Base-by-base conservation (phyloP, 179 eudicot genomes). In the Silene vulgaris region DNA sequence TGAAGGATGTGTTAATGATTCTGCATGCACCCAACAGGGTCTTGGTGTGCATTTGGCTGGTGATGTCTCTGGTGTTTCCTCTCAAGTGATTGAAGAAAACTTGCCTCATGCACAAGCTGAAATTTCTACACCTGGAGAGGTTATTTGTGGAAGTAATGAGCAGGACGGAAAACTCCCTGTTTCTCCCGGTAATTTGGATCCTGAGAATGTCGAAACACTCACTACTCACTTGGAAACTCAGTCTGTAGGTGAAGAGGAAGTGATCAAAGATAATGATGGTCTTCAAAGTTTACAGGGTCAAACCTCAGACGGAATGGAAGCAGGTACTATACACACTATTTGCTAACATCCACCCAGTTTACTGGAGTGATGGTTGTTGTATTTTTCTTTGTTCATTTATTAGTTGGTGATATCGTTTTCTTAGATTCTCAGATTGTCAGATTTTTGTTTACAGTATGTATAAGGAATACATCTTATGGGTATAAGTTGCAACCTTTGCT, bases 301-400 rank as follows among this genome's bases (percentile, higher is more conserved):
- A 72, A 60, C 48, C 73, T 59, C 80, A 72, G 77, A 48, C 6
- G 40, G 19, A 65, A 76, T 64, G 71, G 79, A 78, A 66, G 52
- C 85, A 83, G 88, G 90, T 90, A 80, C 57, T 23, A 30, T 57
- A 77, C 72, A n/a, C 54, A 43, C 21, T 21, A 4, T 67, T 69
- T 71, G 7, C 11, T 60, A 45, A 17, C 65, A 26, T 66, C 5
- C 37, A 19, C 61, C 28, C 28, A 4, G 30, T 37, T 16, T 32
- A 32, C 2, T 59, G 2, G 1, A 32, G 21, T 32, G 26, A 23
- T 69, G 54, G 16, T 30, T 11, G 11, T 62, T n/a, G 69, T 13
- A 4, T 35, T 5, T 8, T 43, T 65, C 4, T 14, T 26, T 16
- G 0, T 52, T 52, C 30, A 29, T 52, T 71, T 23, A 6, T 71